phyloP scores from a whole-genome alignment of 140 eudicot species.

The Senecio squalidus region DNA sequence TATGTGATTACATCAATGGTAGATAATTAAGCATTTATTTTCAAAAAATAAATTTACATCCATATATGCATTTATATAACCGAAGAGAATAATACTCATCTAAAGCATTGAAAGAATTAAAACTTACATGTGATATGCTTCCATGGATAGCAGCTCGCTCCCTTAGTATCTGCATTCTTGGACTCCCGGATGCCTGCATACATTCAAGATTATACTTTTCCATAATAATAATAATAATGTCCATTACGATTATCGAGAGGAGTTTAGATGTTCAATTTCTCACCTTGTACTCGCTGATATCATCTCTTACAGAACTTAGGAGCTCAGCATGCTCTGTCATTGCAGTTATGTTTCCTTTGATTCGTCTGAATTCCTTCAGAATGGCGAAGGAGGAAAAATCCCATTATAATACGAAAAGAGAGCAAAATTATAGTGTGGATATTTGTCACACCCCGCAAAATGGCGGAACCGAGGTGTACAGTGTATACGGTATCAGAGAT shows the following conservation, averaged over 20 bases:
- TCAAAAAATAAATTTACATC: neutral
- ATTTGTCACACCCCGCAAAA: too few species aligned
- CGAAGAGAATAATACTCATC: conserved; percentile 5
- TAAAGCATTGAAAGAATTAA: neutral
- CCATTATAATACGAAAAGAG: neutral
- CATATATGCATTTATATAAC: neutral
- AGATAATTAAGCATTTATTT: neutral
- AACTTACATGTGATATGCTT: conserved; percentile 88
- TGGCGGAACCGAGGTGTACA: too few species aligned
- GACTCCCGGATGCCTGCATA: conserved; percentile 89
- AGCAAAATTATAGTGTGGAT: neutral
- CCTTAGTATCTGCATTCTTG: conserved; percentile 78
- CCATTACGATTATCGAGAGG: neutral
- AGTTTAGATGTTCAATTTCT: neutral
- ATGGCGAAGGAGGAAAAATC: neutral
- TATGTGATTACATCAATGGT: neutral
- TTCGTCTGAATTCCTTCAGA: conserved; percentile 78
- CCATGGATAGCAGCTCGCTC: conserved; percentile 97
- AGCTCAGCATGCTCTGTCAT: conserved; percentile 99
- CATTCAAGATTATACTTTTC: neutral
- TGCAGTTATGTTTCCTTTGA: conserved; percentile 79
- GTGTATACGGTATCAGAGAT: too few species aligned
- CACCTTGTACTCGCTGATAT: conserved; percentile 94
- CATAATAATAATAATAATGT: conserved; percentile 12
- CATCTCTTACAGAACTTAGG: conserved; percentile 88